Evolutionary conservation across 768 basidiomycete species (phyloP).

Genomic region (Lyophyllum atratum): DNA sequence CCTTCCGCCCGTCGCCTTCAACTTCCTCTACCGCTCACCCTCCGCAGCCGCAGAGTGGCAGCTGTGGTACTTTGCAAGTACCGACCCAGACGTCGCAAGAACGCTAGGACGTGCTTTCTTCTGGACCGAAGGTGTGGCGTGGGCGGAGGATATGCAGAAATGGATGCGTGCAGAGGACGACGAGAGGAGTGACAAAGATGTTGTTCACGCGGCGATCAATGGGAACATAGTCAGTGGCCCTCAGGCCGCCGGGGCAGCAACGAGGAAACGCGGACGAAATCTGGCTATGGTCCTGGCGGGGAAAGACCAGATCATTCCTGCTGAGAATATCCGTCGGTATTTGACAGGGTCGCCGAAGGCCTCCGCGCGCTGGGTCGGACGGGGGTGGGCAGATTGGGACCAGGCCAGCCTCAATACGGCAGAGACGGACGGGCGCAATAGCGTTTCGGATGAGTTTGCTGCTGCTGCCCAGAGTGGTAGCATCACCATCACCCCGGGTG

Average conservation of each 20-base stretch:
- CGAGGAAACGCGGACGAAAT: constrained; percentile 11
- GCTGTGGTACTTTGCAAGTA: constrained; percentile 68
- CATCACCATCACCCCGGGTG: neutral
- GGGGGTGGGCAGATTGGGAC: constrained; percentile 9
- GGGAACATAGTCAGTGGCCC: neutral
- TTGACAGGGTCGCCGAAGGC: constrained; percentile 31
- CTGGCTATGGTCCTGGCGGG: constrained; percentile 38
- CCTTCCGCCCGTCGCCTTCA: constrained; percentile 61
- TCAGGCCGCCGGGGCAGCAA: neutral
- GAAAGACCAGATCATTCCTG: constrained; percentile 41
- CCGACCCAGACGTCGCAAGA: constrained; percentile 63
- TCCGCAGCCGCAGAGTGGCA: constrained; percentile 51
- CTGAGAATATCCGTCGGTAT: constrained; percentile 35
- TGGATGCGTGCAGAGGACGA: constrained; percentile 19
- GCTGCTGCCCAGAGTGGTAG: neutral
- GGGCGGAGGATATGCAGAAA: constrained; percentile 53
- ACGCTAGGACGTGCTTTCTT: constrained; percentile 64
- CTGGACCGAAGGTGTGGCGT: constrained; percentile 64
- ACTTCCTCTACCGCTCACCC: constrained; percentile 66
- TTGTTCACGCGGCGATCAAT: neutral
- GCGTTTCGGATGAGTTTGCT: neutral
- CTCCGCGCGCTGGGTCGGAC: constrained; percentile 23
- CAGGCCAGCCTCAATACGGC: neutral
- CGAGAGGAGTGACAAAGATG: neutral
- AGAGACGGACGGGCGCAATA: neutral